Percentiles rank a stretch among this genome's conserved stretches.
Conservation (phyloP, 1,139 yeast species). For the Debaryomycetaceae sp. region DNA sequence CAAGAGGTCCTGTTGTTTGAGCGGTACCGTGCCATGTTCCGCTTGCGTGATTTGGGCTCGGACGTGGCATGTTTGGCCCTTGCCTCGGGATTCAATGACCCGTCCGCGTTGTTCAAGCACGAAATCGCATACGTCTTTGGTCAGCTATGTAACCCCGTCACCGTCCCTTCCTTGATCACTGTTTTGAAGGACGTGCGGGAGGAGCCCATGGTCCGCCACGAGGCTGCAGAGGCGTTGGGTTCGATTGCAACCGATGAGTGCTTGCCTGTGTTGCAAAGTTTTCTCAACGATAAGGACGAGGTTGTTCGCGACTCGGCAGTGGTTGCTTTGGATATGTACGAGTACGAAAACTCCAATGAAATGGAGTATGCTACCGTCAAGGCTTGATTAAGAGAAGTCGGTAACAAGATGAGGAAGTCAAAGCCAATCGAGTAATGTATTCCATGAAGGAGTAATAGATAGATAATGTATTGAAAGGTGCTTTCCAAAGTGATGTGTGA, state of each 20-base stretch:
- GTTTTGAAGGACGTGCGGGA: conserved; percentile 67
- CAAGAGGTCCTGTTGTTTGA: conserved; percentile 74
- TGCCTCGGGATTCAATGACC: conserved; percentile 81
- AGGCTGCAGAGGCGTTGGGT: conserved; percentile 98
- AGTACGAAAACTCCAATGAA: conserved; percentile 81
- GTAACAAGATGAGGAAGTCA: too few relatives aligned
- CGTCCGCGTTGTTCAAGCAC: conserved; percentile 90
- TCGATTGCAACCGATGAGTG: conserved; percentile 96
- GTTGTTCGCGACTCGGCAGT: conserved; percentile 95
- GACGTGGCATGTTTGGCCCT: conserved; percentile 88
- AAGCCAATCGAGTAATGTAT: too few relatives aligned
- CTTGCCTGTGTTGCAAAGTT: conserved; percentile 71
- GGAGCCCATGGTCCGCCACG: conserved; percentile 99
- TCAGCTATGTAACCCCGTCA: conserved; percentile 87
- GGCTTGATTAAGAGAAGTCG: conserved; percentile 1
- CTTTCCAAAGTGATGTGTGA: too few relatives aligned
- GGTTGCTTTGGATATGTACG: conserved; percentile 97
- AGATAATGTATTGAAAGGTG: too few relatives aligned
- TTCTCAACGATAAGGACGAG: conserved; percentile 68
- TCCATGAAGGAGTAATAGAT: too few relatives aligned
- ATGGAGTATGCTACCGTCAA: conserved; percentile 58
- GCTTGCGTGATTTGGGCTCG: conserved; percentile 89
- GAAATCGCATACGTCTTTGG: conserved; percentile 98
- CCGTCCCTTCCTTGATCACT: conserved; percentile 79
- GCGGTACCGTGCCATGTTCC: conserved; percentile 97